phyloP scores from a whole-genome alignment of 116 monocot genomes.

The Zostera marina region DNA sequence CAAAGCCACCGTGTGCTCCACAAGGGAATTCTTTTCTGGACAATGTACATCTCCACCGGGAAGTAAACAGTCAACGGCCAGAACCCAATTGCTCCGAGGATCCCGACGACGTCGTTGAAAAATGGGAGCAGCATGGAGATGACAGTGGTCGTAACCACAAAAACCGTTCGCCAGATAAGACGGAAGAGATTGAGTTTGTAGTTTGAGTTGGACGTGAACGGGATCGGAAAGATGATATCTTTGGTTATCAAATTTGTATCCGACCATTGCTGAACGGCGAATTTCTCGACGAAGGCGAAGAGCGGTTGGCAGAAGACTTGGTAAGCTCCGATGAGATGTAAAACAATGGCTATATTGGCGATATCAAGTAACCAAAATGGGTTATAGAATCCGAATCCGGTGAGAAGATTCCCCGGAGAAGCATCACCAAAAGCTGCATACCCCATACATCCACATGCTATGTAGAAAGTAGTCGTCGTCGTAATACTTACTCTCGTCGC shows the following conservation, averaged over 20 bases:
- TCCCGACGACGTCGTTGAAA: conserved; percentile 67
- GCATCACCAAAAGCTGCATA: conserved; percentile 75
- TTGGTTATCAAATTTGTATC: conserved; percentile 20
- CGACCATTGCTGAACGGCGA: conserved; percentile 30
- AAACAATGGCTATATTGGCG: conserved; percentile 70
- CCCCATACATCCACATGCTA: conserved; percentile 79
- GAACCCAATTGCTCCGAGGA: conserved; percentile 62
- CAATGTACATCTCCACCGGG: conserved; percentile 71
- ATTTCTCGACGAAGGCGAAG: conserved; percentile 70
- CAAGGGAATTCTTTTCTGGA: conserved; percentile 33
- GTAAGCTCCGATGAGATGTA: conserved; percentile 85
- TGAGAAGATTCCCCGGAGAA: conserved; percentile 77
- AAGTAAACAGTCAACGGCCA: conserved; percentile 86
- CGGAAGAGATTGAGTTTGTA: conserved; percentile 40
- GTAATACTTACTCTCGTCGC: conserved; percentile 51
- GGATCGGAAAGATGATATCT: conserved; percentile 21
- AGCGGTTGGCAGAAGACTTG: conserved; percentile 83
- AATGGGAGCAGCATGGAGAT: conserved; percentile 64
- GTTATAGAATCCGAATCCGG: conserved; percentile 93
- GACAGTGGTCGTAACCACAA: conserved; percentile 35
- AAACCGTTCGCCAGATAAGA: conserved; percentile 35
- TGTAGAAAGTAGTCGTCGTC: conserved; percentile 64
- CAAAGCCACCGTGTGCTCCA: conserved; percentile 66
- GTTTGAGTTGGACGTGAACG: background rate
- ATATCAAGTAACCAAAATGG: conserved; percentile 87